A percentile compares a stretch with the other conserved stretches of the same genome.
Conservation (phyloP, 1,284 basidiomycete genomes). For the Apiotrichum porosum region DNA sequence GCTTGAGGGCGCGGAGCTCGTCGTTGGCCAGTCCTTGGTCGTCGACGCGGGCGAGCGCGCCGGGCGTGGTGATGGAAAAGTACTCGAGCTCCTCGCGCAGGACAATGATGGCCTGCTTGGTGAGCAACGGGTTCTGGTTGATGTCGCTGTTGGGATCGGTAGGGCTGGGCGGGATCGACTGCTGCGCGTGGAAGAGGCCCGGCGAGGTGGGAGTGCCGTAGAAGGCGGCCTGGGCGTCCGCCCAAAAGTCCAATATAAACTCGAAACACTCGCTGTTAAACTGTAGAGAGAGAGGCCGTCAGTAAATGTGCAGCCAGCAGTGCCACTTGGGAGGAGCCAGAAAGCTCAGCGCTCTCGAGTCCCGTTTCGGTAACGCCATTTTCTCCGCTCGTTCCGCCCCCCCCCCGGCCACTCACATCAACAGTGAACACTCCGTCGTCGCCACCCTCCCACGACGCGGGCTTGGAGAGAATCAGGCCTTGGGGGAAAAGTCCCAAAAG, state of each 20-base stretch:
- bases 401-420: constrained; percentile 63
- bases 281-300: constrained; percentile 53
- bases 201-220: constrained; percentile 76
- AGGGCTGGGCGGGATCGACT: constrained; percentile 60
- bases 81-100: constrained; percentile 97
- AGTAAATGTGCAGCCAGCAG: too few species aligned
- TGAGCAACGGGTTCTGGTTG: constrained; percentile 78
- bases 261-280: constrained; percentile 96
- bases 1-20: constrained; percentile 68
- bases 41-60: constrained; percentile 57
- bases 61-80: constrained; percentile 68
- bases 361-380: too few species aligned
- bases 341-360: too few species aligned
- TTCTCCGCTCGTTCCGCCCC: not conserved
- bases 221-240: constrained; percentile 78
- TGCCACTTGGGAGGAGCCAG: too few species aligned
- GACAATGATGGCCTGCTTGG: constrained; percentile 97
- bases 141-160: constrained; percentile 32
- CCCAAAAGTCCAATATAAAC: constrained; percentile 89
- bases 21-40: constrained; percentile 69
- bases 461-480: constrained; percentile 86
- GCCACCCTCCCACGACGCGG: constrained; percentile 66
- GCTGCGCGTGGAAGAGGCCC: constrained; percentile 72
- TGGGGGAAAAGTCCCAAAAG: constrained; percentile 96
- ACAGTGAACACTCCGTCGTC: constrained; percentile 93